phyloP scores from a whole-genome alignment of 495 filamentous ascomycete species.

The Emericellopsis terricola region DNA sequence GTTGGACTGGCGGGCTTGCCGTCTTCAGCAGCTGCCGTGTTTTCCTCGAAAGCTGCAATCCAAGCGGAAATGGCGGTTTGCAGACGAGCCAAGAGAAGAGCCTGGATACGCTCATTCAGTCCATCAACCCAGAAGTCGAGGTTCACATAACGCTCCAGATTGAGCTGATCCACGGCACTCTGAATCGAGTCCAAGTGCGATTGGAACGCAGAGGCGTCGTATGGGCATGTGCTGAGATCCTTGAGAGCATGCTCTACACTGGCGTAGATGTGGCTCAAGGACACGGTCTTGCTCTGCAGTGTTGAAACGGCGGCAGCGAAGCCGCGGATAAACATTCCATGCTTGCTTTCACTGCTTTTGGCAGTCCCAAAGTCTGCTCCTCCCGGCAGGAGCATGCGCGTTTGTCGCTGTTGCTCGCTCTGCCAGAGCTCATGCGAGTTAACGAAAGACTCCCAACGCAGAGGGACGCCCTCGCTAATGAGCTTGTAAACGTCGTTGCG shows the following conservation, averaged over 20 bases:
- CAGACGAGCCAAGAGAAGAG: slow-evolving; percentile 55
- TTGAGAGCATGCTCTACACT: slow-evolving; percentile 64
- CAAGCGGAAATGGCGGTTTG: slow-evolving; percentile 65
- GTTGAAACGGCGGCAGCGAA: slow-evolving; percentile 71
- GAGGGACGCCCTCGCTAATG: slow-evolving; percentile 66
- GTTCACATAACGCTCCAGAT: slow-evolving; percentile 88
- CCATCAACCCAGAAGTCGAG: slow-evolving; percentile 71
- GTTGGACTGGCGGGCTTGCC: slow-evolving; percentile 30
- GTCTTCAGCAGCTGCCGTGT: slow-evolving; percentile 21
- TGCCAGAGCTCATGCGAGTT: slow-evolving; percentile 87
- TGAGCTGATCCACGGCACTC: slow-evolving; percentile 79
- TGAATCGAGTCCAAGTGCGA: slow-evolving; percentile 71
- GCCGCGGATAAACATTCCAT: slow-evolving; percentile 88
- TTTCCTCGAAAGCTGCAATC: slow-evolving; percentile 63
- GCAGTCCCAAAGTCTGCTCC: slow-evolving; percentile 36
- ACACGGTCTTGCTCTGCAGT: slow-evolving; percentile 69
- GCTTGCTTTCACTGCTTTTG: slow-evolving; percentile 63
- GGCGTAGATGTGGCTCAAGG: slow-evolving; percentile 59
- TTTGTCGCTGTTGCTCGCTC: slow-evolving; percentile 12
- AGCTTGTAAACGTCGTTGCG: slow-evolving; percentile 70
- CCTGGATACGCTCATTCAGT: slow-evolving; percentile 69
- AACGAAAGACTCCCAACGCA: slow-evolving; percentile 94
- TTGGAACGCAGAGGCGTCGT: slow-evolving; percentile 56
- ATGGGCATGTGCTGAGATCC: slow-evolving; percentile 75
- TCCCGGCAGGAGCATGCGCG: slow-evolving; percentile 44